A percentile compares a stretch with the other conserved stretches of the same genome.
phyloP scores from a whole-genome alignment of 225 moss, liverwort and hornwort species.

The Marchantia paleacea region DNA sequence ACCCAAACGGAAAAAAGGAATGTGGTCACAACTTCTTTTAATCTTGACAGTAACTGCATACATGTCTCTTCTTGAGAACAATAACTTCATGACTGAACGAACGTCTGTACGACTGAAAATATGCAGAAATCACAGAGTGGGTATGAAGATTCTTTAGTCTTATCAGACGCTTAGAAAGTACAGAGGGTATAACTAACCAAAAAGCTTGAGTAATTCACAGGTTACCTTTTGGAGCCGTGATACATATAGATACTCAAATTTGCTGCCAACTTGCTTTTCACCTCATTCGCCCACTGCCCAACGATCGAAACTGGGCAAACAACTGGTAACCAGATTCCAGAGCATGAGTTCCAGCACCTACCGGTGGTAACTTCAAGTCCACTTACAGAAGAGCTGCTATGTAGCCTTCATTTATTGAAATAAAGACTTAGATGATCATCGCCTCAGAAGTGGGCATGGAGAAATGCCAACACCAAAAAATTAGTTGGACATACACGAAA shows the following conservation, averaged over 20 bases:
- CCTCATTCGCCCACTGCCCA: conserved; percentile 99
- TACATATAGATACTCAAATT: conserved; percentile 99
- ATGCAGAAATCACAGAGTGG: too few species aligned
- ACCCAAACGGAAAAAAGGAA: conserved; percentile 11
- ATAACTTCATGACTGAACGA: too few species aligned
- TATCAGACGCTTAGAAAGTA: neutral
- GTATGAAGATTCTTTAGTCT: neutral
- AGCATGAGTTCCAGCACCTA: neutral
- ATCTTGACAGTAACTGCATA: too few species aligned
- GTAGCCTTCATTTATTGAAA: neutral
- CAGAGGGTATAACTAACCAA: neutral
- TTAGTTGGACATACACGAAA: neutral
- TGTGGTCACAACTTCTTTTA: too few species aligned
- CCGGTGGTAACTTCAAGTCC: neutral
- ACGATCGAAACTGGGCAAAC: conserved; percentile 99
- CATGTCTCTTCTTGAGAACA: too few species aligned
- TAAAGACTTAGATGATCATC: neutral
- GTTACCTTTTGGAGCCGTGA: conserved; percentile 93
- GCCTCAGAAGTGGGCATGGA: neutral
- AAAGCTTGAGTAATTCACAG: neutral
- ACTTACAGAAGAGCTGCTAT: neutral
- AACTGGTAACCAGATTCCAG: conserved; percentile 47
- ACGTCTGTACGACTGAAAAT: too few species aligned
- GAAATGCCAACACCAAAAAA: neutral
- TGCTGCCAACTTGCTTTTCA: conserved; percentile 98